Evolutionary conservation across 1,284 basidiomycete genomes (phyloP).

Genomic region (Golubevia pallescens): DNA sequence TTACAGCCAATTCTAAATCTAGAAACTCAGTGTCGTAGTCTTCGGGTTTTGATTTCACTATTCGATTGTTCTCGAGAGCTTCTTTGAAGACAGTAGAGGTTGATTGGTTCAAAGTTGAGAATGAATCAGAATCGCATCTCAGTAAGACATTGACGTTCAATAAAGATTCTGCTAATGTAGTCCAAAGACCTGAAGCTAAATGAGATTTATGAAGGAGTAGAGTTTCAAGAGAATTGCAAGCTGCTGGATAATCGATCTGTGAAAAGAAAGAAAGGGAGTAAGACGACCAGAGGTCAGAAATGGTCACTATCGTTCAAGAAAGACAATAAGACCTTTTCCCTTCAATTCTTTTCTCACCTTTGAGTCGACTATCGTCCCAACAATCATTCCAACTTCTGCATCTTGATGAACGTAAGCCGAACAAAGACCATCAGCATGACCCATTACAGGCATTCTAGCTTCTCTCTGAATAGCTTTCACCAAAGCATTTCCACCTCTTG

Average conservation of each 20-base stretch:
- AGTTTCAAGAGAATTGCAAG: constrained; percentile 93
- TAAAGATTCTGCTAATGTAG: constrained; percentile 76
- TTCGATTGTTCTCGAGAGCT: not conserved
- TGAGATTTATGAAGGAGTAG: constrained; percentile 78
- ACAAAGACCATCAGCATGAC: constrained; percentile 95
- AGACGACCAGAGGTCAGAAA: not conserved
- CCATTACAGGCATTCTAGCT: constrained; percentile 96
- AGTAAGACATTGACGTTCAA: constrained; percentile 75
- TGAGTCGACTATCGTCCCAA: constrained; percentile 83
- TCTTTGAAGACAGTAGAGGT: not conserved
- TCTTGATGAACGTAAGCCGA: constrained; percentile 84
- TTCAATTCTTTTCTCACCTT: constrained; percentile 72
- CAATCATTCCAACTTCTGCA: constrained; percentile 78
- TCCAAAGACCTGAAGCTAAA: constrained; percentile 71
- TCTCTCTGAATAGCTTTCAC: constrained; percentile 86
- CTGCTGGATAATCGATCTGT: constrained; percentile 91
- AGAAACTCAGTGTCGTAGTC: constrained; percentile 86
- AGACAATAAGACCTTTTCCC: not conserved
- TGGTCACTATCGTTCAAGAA: too few relatives aligned
- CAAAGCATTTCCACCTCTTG: constrained; percentile 88
- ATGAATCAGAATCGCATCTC: constrained; percentile 73
- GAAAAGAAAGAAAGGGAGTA: not conserved
- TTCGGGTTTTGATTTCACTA: too few relatives aligned
- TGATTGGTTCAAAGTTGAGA: constrained; percentile 5
- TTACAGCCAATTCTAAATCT: constrained; percentile 70